phyloP scores from a whole-genome alignment of 164 flowering plant genomes.

The Berberis vulgaris region DNA sequence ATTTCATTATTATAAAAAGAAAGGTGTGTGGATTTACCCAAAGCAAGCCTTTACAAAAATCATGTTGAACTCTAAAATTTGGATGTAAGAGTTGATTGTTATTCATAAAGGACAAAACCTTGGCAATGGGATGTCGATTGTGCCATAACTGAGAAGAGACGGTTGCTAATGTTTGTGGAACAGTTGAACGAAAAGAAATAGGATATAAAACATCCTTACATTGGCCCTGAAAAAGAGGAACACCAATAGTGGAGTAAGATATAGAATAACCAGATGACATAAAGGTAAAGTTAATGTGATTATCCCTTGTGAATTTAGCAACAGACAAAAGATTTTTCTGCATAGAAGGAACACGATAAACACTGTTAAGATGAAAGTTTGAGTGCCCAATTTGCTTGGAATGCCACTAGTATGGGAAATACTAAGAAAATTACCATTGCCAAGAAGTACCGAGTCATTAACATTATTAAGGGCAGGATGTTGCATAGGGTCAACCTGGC shows the following conservation, averaged over 20 bases:
- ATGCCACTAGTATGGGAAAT: neutral
- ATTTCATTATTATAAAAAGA: neutral
- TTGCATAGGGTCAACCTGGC: neutral
- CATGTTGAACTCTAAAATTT: neutral
- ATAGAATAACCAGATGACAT: neutral
- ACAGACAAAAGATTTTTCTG: neutral
- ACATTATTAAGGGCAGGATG: neutral
- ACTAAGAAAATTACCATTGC: neutral
- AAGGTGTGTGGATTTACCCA: neutral
- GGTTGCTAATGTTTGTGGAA: neutral
- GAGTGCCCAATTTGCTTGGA: neutral
- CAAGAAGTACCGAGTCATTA: neutral
- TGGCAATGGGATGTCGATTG: neutral
- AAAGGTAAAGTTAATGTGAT: neutral
- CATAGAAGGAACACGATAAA: neutral
- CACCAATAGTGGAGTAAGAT: neutral
- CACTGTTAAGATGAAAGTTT: neutral
- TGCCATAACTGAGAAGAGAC: neutral
- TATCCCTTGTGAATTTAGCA: neutral
- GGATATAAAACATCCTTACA: conserved; percentile 1
- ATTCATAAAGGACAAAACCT: neutral
- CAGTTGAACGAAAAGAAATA: neutral
- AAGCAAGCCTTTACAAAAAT: neutral
- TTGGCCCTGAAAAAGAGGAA: neutral
- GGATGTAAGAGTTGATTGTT: neutral